Evolutionary conservation across 148 eudicot genomes (phyloP).

Genomic region (Spergularia marina): DNA sequence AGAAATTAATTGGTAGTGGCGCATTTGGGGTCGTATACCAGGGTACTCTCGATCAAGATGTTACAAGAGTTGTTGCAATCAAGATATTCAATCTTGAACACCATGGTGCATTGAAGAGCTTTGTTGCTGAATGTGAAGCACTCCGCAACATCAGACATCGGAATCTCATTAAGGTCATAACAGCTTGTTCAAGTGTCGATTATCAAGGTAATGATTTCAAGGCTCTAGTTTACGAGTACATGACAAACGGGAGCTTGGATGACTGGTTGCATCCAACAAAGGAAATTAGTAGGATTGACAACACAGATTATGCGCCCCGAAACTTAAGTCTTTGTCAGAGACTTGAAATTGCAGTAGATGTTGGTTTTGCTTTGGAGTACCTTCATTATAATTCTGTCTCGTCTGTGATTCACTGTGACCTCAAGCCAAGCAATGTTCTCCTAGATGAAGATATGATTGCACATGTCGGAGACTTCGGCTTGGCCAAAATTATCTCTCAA

Average conservation of each 20-base stretch:
- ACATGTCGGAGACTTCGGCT: constrained; percentile 38
- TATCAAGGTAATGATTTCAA: constrained; percentile 23
- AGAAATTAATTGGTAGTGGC: constrained; percentile 25
- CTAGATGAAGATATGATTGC: constrained; percentile 35
- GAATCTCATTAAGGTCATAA: constrained; percentile 20
- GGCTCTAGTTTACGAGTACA: constrained; percentile 25
- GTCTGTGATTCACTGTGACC: constrained; percentile 33
- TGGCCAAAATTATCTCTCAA: constrained; percentile 28
- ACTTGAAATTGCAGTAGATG: constrained; percentile 28
- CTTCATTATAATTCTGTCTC: constrained; percentile 27
- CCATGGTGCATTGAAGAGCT: neutral
- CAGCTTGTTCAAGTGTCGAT: constrained; percentile 24
- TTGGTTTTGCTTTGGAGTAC: constrained; percentile 38
- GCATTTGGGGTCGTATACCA: constrained; percentile 28
- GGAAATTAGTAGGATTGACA: neutral
- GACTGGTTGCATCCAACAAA: constrained; percentile 16
- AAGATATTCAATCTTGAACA: constrained; percentile 16
- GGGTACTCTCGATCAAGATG: constrained; percentile 16
- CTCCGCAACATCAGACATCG: constrained; percentile 20
- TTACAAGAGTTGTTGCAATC: neutral
- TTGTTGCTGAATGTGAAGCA: constrained; percentile 11
- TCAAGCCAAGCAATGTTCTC: constrained; percentile 40
- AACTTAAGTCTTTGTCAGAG: constrained; percentile 12
- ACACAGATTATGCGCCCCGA: neutral
- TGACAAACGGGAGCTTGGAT: constrained; percentile 18